Base-by-base conservation (phyloP, 768 basidiomycete species). In the Chlorophyllum brunneum region DNA sequence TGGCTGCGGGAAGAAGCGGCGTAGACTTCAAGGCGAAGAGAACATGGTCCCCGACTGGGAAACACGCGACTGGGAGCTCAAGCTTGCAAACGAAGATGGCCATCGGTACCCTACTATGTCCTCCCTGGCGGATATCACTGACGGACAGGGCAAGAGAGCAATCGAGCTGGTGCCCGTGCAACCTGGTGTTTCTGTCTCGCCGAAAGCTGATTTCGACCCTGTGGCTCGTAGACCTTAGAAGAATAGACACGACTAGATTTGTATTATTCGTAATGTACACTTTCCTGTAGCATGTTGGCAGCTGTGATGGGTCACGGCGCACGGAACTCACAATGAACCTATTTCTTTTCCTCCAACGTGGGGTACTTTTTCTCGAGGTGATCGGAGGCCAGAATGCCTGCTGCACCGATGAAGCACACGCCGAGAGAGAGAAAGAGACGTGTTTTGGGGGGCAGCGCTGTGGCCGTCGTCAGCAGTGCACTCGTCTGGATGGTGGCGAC, bases 41-140 rank as follows among this genome's bases (percentile, higher is more conserved):
- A 75, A 78, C 50, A 65, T 87, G 65, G 70, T 85, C 24, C 79
- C 80, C 0, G 86, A 88, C 67, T 82, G 80, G 77, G 74, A 80
- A 60, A 79, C 77, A 55, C 70, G 77, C 43, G 77, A 72, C 58
- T 86, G 83, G 82, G 78, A 82, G 58, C 69, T 76, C 60, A 74
- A 70, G 62, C 55, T 78, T 44, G 73, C 74, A 18, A 73, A 63
- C 48, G 73, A 76, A 51, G 73, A 73, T 33, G 73, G 76, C 18
- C 73, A 77, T 58, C 64, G 75, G 42, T 80, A 79, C 59, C 76
- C 75, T 9, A 71, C 75, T 16, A 56, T 74, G 36, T 55, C 67
- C 16, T 72, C 74, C 22, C 58, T 73, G 59, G 71, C 73, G 41
- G 68, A 67, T 26, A 66, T 74, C 43, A 56, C 59, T 18, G 69